These are phyloP conservation scores for Dothideomycetes sp. DNA, from an alignment of 2,329 filamentous ascomycete species.

Conservation along the genomic window DNA sequence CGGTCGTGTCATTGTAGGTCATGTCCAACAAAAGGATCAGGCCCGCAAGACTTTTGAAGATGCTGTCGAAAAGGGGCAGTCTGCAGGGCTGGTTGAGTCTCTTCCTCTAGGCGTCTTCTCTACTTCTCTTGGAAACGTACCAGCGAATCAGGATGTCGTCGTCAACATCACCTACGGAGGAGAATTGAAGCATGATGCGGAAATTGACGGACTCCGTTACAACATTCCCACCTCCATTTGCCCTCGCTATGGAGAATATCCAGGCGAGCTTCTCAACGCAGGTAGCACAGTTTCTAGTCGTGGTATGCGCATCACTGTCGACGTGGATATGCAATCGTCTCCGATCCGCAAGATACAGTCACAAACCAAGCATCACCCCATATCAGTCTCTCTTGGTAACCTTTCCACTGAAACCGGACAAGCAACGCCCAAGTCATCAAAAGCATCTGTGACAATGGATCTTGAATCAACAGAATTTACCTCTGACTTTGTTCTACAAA, in stretches of 20 bases:
- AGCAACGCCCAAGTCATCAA: slow-evolving; percentile 42
- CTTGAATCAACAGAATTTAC: slow-evolving; percentile 43
- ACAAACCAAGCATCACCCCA: slow-evolving; percentile 49
- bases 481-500: slow-evolving; percentile 56
- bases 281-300: slow-evolving; percentile 15
- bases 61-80: slow-evolving; percentile 48
- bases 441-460: slow-evolving; percentile 51
- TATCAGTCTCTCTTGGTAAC: slow-evolving; percentile 53
- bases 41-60: slow-evolving; percentile 49
- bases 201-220: slow-evolving; percentile 56
- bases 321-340: slow-evolving; percentile 47
- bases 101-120: slow-evolving; percentile 55
- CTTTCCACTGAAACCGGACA: slow-evolving; percentile 33
- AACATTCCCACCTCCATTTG: slow-evolving; percentile 58
- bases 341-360: slow-evolving; percentile 53
- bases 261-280: slow-evolving; percentile 22
- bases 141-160: slow-evolving; percentile 42
- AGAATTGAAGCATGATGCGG: slow-evolving; percentile 61
- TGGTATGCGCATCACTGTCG: slow-evolving; percentile 45
- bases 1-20: slow-evolving; percentile 47
- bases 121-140: slow-evolving; percentile 57
- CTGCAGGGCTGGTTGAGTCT: slow-evolving; percentile 56
- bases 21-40: slow-evolving; percentile 55
- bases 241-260: slow-evolving; percentile 50
- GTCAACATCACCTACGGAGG: slow-evolving; percentile 57